Evolutionary conservation across 768 basidiomycete species (phyloP).

Genomic region (Russula emetica): DNA sequence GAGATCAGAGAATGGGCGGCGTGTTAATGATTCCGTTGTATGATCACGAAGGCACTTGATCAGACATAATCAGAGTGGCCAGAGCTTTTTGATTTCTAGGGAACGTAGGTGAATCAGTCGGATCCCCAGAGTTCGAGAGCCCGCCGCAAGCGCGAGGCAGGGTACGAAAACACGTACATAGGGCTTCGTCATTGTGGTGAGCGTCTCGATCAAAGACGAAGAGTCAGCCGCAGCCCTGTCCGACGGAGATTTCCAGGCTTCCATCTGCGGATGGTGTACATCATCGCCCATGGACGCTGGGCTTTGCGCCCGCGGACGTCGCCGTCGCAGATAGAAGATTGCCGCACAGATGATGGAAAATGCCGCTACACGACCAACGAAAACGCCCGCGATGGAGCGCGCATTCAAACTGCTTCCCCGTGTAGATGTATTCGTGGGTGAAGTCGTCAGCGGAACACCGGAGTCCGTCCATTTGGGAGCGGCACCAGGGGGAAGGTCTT

Average conservation of each 20-base stretch:
- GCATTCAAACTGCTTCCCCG: background rate
- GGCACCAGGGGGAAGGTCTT: background rate
- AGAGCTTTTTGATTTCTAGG: background rate
- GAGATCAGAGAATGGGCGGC: background rate
- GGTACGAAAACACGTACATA: background rate
- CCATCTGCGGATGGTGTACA: background rate
- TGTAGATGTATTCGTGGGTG: background rate
- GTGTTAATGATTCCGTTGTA: background rate
- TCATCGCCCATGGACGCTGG: background rate
- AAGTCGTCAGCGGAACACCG: background rate
- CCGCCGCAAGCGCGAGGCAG: background rate
- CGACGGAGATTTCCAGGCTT: no score
- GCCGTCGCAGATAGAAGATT: background rate
- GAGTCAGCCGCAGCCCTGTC: background rate
- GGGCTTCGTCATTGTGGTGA: background rate
- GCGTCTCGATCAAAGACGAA: background rate
- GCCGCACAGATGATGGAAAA: background rate
- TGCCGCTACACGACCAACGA: background rate
- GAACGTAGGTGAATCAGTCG: background rate
- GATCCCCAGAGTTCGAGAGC: background rate
- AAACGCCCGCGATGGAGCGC: background rate
- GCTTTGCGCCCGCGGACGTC: background rate
- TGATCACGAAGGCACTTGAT: background rate
- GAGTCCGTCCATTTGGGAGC: background rate
- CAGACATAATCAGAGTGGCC: background rate